Percentiles rank a stretch among this genome's conserved stretches.
Conservation (phyloP, 139 green algal genomes). For the Chlamydomonas sp. region DNA sequence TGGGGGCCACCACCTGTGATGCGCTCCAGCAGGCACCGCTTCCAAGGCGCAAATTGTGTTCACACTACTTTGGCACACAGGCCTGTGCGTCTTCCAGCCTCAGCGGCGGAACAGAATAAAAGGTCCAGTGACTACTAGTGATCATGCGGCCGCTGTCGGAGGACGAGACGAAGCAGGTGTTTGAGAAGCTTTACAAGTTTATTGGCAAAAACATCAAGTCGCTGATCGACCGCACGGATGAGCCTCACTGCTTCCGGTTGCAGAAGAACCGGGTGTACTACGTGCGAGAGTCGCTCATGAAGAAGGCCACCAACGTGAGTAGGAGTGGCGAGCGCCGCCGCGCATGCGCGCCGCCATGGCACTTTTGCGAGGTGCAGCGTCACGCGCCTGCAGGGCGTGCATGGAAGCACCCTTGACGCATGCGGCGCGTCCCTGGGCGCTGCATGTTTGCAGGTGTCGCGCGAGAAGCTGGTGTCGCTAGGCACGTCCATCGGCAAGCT, state of each 20-base stretch:
- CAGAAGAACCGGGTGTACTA: conserved; percentile 97
- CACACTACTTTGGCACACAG: too few relatives aligned
- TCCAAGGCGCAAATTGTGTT: too few relatives aligned
- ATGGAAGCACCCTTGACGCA: too few relatives aligned
- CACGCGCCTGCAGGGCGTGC: too few relatives aligned
- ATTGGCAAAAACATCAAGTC: conserved; percentile 94
- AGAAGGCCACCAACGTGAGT: conserved; percentile 79
- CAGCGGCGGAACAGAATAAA: too few relatives aligned
- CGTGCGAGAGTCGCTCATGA: conserved; percentile 86
- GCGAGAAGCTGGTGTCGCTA: conserved; percentile 85
- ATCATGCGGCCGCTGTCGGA: conserved; percentile 56
- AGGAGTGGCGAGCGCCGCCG: not conserved
- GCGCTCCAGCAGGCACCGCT: conserved; percentile 3
- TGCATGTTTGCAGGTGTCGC: conserved; percentile 63
- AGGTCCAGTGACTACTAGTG: too few relatives aligned
- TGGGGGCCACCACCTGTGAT: too few relatives aligned
- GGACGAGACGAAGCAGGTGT: conserved; percentile 88
- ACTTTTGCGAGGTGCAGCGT: too few relatives aligned
- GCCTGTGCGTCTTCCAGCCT: too few relatives aligned
- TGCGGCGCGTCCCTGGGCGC: too few relatives aligned
- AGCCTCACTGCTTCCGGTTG: conserved; percentile 82
- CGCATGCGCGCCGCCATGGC: too few relatives aligned
- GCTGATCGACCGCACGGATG: conserved; percentile 74
- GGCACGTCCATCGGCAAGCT: conserved; percentile 94
- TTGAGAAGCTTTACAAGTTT: conserved; percentile 99